phyloP scores from a whole-genome alignment of 371 early-diverging fungal genomes.

The Circinella umbellata region DNA sequence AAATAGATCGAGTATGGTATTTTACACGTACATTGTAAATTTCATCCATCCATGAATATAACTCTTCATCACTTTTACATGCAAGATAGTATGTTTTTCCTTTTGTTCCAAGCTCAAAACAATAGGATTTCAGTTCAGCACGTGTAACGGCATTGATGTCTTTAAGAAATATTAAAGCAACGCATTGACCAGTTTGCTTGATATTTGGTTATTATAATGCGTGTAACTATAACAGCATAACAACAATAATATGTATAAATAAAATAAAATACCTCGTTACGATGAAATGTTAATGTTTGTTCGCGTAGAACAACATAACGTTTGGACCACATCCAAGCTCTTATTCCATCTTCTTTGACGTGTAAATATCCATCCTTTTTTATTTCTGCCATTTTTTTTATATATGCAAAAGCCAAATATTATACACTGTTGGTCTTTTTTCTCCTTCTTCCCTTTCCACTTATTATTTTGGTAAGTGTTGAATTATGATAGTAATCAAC shows the following conservation, averaged over 20 bases:
- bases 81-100: constrained; percentile 89
- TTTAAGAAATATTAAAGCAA: constrained; percentile 87
- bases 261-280: constrained; percentile 80
- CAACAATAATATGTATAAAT: background rate
- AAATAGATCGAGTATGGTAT: background rate
- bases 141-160: constrained; percentile 88
- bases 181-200: constrained; percentile 57
- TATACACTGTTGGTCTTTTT: no score
- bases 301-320: constrained; percentile 89
- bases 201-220: background rate
- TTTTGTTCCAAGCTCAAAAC: constrained; percentile 90
- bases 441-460: no score
- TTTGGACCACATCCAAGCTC: constrained; percentile 94
- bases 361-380: constrained; percentile 85
- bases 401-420: background rate
- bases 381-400: constrained; percentile 54
- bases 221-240: no score
- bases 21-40: constrained; percentile 76
- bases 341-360: constrained; percentile 89
- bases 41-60: constrained; percentile 97
- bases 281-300: constrained; percentile 91
- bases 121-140: constrained; percentile 87
- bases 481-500: no score
- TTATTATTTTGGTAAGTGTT: no score
- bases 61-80: constrained; percentile 92